These are phyloP conservation scores for Hypoxylon rickii DNA, from an alignment of 495 filamentous ascomycete genomes.

Conservation along the genomic window DNA sequence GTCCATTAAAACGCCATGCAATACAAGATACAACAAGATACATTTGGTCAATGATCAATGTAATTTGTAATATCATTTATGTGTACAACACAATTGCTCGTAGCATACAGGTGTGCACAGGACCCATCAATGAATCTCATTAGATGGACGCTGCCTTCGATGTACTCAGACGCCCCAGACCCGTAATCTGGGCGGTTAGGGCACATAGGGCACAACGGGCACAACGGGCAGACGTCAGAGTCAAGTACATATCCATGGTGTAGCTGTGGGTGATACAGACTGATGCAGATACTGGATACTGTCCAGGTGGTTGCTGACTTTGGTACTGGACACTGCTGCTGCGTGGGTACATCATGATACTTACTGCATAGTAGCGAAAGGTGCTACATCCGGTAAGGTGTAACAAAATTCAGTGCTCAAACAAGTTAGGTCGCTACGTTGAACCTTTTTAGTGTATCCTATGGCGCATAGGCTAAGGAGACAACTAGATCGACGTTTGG, in stretches of 20 bases:
- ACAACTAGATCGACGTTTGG: background rate
- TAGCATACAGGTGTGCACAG: slow-evolving; percentile 13
- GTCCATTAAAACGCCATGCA: background rate
- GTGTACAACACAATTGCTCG: slow-evolving; percentile 9
- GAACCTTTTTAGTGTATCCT: background rate
- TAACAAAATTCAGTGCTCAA: background rate
- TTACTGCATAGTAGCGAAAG: background rate
- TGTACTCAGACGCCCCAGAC: too few relatives aligned
- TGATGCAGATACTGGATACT: too few relatives aligned
- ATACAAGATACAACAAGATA: too few relatives aligned
- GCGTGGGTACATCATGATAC: too few relatives aligned
- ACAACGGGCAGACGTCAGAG: background rate
- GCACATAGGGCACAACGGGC: too few relatives aligned
- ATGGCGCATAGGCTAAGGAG: slow-evolving; percentile 9
- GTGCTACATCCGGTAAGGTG: slow-evolving; percentile 6
- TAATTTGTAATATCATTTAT: too few relatives aligned
- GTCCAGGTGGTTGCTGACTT: too few relatives aligned
- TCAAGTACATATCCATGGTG: background rate
- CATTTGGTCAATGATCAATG: too few relatives aligned
- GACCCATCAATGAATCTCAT: slow-evolving; percentile 15
- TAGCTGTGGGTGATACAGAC: background rate
- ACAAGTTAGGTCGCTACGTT: slow-evolving; percentile 5
- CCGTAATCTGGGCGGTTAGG: too few relatives aligned
- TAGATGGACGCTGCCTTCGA: slow-evolving; percentile 4
- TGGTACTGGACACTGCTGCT: too few relatives aligned